A percentile compares a stretch with the other conserved stretches of the same genome.
Evolutionary conservation across 1,139 yeast genomes (phyloP).

Genomic region (Candida tropicalis): DNA sequence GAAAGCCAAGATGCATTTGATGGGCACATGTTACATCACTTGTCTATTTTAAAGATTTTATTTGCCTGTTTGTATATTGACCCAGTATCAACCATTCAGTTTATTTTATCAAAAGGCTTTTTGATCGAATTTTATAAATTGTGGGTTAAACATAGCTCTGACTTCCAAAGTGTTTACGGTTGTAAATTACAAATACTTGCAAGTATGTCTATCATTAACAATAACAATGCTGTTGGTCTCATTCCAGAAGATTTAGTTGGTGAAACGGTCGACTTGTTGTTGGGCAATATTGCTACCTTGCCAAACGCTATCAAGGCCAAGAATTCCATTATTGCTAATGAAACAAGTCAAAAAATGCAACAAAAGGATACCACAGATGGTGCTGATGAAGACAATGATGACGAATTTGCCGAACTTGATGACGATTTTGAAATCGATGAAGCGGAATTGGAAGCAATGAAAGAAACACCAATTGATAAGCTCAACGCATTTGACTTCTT

Average conservation of each 20-base stretch:
- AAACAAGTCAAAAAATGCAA: conserved; percentile 32
- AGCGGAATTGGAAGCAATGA: conserved; percentile 57
- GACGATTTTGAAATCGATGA: conserved; percentile 52
- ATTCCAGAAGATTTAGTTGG: conserved; percentile 41
- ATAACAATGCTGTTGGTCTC: conserved; percentile 29
- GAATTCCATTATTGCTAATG: conserved; percentile 43
- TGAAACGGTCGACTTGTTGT: conserved; percentile 43
- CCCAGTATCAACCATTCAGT: conserved; percentile 39
- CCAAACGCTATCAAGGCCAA: conserved; percentile 52
- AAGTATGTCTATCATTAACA: conserved; percentile 34
- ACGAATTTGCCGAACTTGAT: conserved; percentile 33
- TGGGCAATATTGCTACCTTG: conserved; percentile 45
- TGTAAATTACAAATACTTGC: conserved; percentile 56
- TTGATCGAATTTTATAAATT: conserved; percentile 42
- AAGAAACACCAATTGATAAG: conserved; percentile 53
- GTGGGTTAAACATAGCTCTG: conserved; percentile 51
- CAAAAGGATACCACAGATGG: conserved; percentile 21
- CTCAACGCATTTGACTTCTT: conserved; percentile 51
- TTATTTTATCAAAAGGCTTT: conserved; percentile 41
- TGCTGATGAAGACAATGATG: conserved; percentile 32
- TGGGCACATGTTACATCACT: conserved; percentile 50
- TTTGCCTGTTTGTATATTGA: conserved; percentile 45
- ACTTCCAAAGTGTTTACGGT: conserved; percentile 58
- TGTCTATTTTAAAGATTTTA: conserved; percentile 47
- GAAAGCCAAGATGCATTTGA: conserved; percentile 47